These are phyloP conservation scores for Taphrina communis DNA, from an alignment of 1,139 yeast species.

Conservation along the genomic window DNA sequence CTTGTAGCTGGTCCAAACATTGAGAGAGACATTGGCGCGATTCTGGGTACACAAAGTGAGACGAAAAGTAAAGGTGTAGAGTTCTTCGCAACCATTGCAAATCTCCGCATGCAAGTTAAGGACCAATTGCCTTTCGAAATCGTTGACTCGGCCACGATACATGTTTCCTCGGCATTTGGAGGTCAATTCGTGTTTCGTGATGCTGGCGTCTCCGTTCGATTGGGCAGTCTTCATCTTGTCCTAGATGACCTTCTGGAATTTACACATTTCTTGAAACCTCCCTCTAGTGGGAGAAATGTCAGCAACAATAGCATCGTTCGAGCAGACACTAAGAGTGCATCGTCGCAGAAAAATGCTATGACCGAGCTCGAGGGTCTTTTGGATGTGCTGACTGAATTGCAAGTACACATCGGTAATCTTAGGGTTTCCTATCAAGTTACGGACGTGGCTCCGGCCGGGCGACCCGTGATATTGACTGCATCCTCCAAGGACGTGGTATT, in stretches of 20 bases:
- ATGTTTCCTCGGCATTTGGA: constrained; percentile 51
- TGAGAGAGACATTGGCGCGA: constrained; percentile 28
- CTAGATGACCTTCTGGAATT: constrained; percentile 47
- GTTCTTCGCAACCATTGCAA: constrained; percentile 2
- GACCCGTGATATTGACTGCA: constrained; percentile 47
- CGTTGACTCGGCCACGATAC: constrained; percentile 50
- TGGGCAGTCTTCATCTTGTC: constrained; percentile 48
- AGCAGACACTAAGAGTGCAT: constrained; percentile 15
- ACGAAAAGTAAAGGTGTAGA: constrained; percentile 13
- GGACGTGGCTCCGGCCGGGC: constrained; percentile 22
- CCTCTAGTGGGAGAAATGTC: background rate
- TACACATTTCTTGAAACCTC: constrained; percentile 21
- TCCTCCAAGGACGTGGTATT: constrained; percentile 52
- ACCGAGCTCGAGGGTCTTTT: constrained; percentile 25
- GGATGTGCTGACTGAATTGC: constrained; percentile 44
- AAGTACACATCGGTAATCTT: constrained; percentile 44
- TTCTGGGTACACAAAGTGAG: background rate
- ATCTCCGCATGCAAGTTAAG: constrained; percentile 45
- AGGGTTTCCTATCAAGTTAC: constrained; percentile 40
- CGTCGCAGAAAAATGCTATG: background rate
- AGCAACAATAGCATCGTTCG: background rate
- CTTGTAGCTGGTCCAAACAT: constrained; percentile 1
- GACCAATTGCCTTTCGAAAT: constrained; percentile 50
- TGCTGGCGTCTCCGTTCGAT: constrained; percentile 50
- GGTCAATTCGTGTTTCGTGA: constrained; percentile 51